Base-by-base conservation (phyloP, 2,329 filamentous ascomycete genomes). In the Blumeriella jaapii region DNA sequence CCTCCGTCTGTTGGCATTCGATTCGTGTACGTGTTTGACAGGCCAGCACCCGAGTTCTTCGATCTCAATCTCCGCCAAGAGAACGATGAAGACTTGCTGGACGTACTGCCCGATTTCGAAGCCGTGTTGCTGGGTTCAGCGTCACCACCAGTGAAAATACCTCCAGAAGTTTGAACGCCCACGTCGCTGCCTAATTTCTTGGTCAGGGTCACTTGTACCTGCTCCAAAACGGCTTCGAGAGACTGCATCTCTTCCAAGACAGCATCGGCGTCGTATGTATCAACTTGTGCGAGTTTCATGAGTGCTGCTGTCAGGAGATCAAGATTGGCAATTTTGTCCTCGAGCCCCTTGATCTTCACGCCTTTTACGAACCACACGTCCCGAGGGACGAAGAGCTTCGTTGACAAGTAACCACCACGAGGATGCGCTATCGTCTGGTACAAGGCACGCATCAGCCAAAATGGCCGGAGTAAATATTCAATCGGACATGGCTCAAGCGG, bases 361-460 rank as follows among this genome's bases (percentile, higher is more conserved):
- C 84, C 86, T 54, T 89, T 89, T 6, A 95, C 87, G 37, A 78
- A 74, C 91, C 91, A 98, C 3, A 91, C 84, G 54, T 96, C 87
- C 33, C 83, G 74, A 5, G 91, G 87, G 4, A 98, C 72, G 54
- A 98, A 98, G 0, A 98, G 69, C 50, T 86, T 87, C 14, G 78
- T 89, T 34, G 87, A 93, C 13, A 98, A 55, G 55, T 95, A 98
- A 11, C 87, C 91, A 23, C 91, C 91, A 15, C 85, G 77, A 2
- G 89, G 85, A 53, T 98, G 89, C 12, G 79, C 81, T 28, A 98
- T 74, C 0, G 87, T 94, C 56, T 95, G 85, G 55, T 91, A 93
- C 16, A 98, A 68, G 42, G 82, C 87, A 36, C 91, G 78, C 84
- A 98, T 94, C 28, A 98, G 67, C 91, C 91, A 98, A 59, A 95